These are phyloP conservation scores for Saccharomycopsis fibuligera DNA, from an alignment of 805 yeast genomes.

Conservation along the genomic window DNA sequence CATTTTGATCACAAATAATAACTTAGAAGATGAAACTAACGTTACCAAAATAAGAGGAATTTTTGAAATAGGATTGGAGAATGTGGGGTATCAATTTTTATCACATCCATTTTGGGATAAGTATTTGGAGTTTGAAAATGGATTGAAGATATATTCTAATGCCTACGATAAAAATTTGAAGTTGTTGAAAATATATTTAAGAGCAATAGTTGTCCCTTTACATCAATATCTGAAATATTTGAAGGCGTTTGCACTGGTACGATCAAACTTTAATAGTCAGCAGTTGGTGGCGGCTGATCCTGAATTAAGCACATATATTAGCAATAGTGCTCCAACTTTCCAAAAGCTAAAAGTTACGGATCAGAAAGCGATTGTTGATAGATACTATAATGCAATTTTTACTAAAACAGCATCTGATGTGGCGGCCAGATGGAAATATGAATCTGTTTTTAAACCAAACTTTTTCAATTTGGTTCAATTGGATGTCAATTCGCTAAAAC, in stretches of 20 bases:
- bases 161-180: slow-evolving; percentile 31
- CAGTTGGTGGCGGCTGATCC: slow-evolving; percentile 20
- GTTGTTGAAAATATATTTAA: slow-evolving; percentile 36
- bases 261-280: slow-evolving; percentile 20
- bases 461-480: slow-evolving; percentile 48
- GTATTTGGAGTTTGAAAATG: slow-evolving; percentile 55
- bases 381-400: slow-evolving; percentile 39
- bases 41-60: slow-evolving; percentile 31
- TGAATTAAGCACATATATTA: slow-evolving; percentile 25
- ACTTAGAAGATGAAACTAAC: slow-evolving; percentile 24
- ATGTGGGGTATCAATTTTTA: slow-evolving; percentile 65
- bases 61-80: slow-evolving; percentile 42
- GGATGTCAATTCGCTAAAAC: slow-evolving; percentile 35
- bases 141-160: slow-evolving; percentile 23
- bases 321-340: slow-evolving; percentile 23
- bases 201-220: slow-evolving; percentile 55
- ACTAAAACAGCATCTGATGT: slow-evolving; percentile 45
- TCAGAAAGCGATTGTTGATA: slow-evolving; percentile 36
- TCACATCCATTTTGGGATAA: slow-evolving; percentile 82
- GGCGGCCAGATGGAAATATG: slow-evolving; percentile 63
- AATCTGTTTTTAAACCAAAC: slow-evolving; percentile 52
- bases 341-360: slow-evolving; percentile 33
- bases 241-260: slow-evolving; percentile 28
- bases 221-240: slow-evolving; percentile 83
- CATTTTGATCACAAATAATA: slow-evolving; percentile 40